Evolutionary conservation across 129 eudicot genomes (phyloP), one percentile per base, ranked within the genome.

Genomic region (Saposhnikovia divaricata): DNA sequence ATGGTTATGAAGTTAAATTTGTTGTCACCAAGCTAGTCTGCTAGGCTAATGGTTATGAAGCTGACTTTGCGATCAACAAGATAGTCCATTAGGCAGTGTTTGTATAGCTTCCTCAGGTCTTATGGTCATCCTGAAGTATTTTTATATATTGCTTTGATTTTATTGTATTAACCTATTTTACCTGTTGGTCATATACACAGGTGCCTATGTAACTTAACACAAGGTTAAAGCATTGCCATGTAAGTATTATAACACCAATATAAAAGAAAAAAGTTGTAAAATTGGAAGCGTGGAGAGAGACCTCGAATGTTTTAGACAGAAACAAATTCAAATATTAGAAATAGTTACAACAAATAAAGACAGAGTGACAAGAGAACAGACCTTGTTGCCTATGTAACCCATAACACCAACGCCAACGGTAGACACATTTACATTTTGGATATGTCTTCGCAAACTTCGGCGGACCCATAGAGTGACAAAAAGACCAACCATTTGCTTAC

Each of bases 311-410:
- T 66, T 4, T 11, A 34, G 5, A 31, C 73, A 68, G 73, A 68
- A 68, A 27, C 42, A 68, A 25, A 68, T 31, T 68, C 16, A 9
- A 61, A 61, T 13, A 68, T 31, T 4, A 68, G 39, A 68, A 68
- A 68, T 4, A 59, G 51, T 40, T 21, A 21, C 14, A 15, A 73
- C 28, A 23, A 75, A 9, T 14, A 39, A 23, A 77, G 40, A 61
- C 43, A 46, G 50, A 44, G 31, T n/a, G 34, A 46, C n/a, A 0
- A n/a, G 65, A 43, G 3, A 73, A 73, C 15, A 21, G 28, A 94
- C 98, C 97, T 94, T 94, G 93, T 94, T 95, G 50, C 99, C 96
- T 9, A 95, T 87, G 85, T 85, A 95, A 74, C 99, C 95, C 97
- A 92, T 87, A 19, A 83, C 93, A 89, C 99, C 99, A 79, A 95